Base-by-base conservation (phyloP, 768 basidiomycete genomes). In the Termitomyces bulborhizus region DNA sequence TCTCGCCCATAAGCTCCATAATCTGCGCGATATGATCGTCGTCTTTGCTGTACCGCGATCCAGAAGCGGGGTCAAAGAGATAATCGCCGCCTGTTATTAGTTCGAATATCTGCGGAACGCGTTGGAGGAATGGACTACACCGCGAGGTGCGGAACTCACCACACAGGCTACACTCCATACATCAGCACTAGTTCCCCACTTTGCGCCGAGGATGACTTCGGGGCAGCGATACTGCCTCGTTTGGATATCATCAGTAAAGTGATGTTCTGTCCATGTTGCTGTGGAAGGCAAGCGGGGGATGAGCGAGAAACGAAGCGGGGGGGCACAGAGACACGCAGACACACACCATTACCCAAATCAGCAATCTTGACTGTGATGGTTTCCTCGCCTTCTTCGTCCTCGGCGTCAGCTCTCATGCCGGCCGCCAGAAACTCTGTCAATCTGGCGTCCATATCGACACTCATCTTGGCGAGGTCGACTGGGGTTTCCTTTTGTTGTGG, bases 221-320 rank as follows among this genome's bases (percentile, higher is more conserved):
- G 97, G 96, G 76, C 92, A 93, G 27, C 97, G 84, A 69, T 98
- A 98, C 65, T 98, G 97, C 65, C 96, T 75, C 27, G 97, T 99
- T 73, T 98, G 90, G 62, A 98, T 98, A 64, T 98, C 97, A 71
- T 99, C 96, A 42, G 97, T 98, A 61, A 98, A 99, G 67, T 98
- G 97, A 61, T 98, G 91, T 64, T 96, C 90, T 31, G 83, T 83
- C 90, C 90, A 91, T 1, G 90, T 92, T 9, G 90, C 90, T 86
- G 62, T 31, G 6, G 6, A 39, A 34, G 6, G 16, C 1, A 21
- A 53, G 6, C 12, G 2, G 32, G 54, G 12, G 3, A 34, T 13
- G 4, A 13, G 12, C 32, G 11, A 8, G 21, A 21, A 21, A 2
- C 21, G 21, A n/a, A n/a, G n/a, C n/a, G n/a, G n/a, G n/a, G n/a